Base-by-base conservation (phyloP, 176 grass and related monocot genomes). In the Stipa capillata region DNA sequence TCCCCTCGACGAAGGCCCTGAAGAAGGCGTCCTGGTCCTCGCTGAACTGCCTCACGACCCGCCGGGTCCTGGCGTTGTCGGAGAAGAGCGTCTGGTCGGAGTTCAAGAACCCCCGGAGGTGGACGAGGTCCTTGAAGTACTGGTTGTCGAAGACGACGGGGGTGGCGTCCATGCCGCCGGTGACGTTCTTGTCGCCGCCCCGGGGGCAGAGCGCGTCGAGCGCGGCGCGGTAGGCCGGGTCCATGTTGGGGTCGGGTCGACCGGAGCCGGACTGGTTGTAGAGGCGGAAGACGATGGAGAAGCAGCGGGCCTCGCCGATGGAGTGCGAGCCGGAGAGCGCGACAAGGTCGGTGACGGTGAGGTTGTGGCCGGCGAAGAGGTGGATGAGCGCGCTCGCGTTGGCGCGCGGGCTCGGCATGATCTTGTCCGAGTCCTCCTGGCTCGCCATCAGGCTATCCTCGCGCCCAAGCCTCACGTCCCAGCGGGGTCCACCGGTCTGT, bases 41-140 rank as follows among this genome's bases (percentile, higher is more conserved):
- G 70, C 88, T 82, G 70, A 91, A 93, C 51, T 28, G 53, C 60
- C 42, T 59, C 29, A 99, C 92, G 32, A 82, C 39, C 20, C 5
- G 36, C 17, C 65, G 66, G 3, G 97, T 93, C 39, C 17, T 67
- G 17, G 58, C 76, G 42, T 91, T 60, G 76, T 91, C 97, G 5
- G 92, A 93, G 87, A 90, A 93, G 80, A 99, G 82, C 47, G 97
- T 99, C 74, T 99, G 92, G 78, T 95, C 96, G 9, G 92, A 95
- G 85, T 95, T 99, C 14, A 99, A 85, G 84, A 95, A 99, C 0
- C 96, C 96, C 57, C 90, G 77, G 55, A 93, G 84, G 31, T 31
- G 57, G 72, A 91, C 88, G 77, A 99, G 82, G 90, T 99, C 90
- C 77, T 86, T 91, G 88, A 99, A 99, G 85, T 99, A 95, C 56